Evolutionary conservation across 108 stramenopile genomes (phyloP), one percentile per base, ranked within the genome.

Genomic region (Cyclostephanos invisitatus): DNA sequence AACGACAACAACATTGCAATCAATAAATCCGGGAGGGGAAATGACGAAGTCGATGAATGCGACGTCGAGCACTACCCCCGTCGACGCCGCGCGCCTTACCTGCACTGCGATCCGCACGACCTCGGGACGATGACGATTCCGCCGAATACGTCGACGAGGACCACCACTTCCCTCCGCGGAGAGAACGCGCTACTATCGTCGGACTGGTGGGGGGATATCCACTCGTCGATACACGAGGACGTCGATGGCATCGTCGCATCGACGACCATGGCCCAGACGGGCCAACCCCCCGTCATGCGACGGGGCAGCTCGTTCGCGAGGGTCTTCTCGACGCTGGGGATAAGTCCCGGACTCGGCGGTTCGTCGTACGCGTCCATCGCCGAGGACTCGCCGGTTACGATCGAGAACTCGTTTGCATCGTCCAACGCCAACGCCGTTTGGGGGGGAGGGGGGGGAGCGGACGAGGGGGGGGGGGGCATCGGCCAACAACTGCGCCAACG

Each of bases 31-130:
- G 1, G 9, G 40, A 7, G 40, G 7, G 15, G 11, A 10, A 67
- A 29, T 28, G 4, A 51, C 49, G 22, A 53, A 2, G 18, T 21
- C 15, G 36, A 21, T 0, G 22, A 25, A 68, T 40, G n/a, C 56
- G 12, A 72, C 42, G 25, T 61, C 0, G 82, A 83, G 58, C 80
- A 79, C 56, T 83, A 75, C 48, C 78, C 78, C 20, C 74, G 78
- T 28, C 58, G 68, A 35, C 62, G 70, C 59, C 67, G 78, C 18
- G 74, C 82, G 17, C 82, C 82, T 8, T 83, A 83, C 64, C 73
- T 83, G 37, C 70, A 76, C 28, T 46, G 44, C 14, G 73, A 83
- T 54, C 51, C 44, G 18, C 67, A 67, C 37, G 67, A 70, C 36
- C 70, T 67, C 59, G 68, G 54, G 14, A 67, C 46, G 47, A 68